Base-by-base conservation (phyloP, 2,329 filamentous ascomycete genomes). In the Grosmannia clavigera region DNA sequence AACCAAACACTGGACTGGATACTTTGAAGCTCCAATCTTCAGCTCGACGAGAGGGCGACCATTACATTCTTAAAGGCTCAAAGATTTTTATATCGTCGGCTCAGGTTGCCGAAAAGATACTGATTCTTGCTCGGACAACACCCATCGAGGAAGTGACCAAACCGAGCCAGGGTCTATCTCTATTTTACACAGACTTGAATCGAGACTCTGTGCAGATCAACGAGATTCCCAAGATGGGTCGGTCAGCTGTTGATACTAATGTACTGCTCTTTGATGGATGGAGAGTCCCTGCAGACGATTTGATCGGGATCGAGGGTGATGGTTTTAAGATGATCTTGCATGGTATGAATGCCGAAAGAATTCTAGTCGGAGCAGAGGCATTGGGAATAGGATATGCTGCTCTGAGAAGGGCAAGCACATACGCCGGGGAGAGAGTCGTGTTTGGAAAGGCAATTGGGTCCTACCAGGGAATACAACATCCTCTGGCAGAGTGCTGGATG, bases 11-110 rank as follows among this genome's bases (percentile, higher is more conserved):
- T 0, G 89, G 90, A 0, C 80, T 95, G 2, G 86, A 95, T 61
- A 95, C 89, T 0, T 74, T 92, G 12, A 81, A 84, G 50, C 74
- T 95, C 2, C 78, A 77, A 48, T 92, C 88, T 0, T 72, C 74
- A 9, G 88, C 89, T 0, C 78, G 78, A 65, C 68, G 70, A 51
- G 59, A 63, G 5, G 81, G 83, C 25, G 31, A 43, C 40, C 78
- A 75, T 3, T 95, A 91, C 69, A 75, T 73, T 0, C 78, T 95
- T 6, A 82, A 81, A 0, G 89, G 89, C 0, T 87, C 92, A 69
- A 95, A 95, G 74, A 92, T 92, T 58, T 95, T 89, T 89, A 94
- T 94, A 57, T 89, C 88, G 0, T 91, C 84, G 59, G 90, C 89
- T 0, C 88, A 95, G 69, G 86, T 92, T 0, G 88, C 90, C 0